These are phyloP conservation scores for Microthlaspi erraticum DNA, from an alignment of 345 rosid genomes.

Conservation along the genomic window DNA sequence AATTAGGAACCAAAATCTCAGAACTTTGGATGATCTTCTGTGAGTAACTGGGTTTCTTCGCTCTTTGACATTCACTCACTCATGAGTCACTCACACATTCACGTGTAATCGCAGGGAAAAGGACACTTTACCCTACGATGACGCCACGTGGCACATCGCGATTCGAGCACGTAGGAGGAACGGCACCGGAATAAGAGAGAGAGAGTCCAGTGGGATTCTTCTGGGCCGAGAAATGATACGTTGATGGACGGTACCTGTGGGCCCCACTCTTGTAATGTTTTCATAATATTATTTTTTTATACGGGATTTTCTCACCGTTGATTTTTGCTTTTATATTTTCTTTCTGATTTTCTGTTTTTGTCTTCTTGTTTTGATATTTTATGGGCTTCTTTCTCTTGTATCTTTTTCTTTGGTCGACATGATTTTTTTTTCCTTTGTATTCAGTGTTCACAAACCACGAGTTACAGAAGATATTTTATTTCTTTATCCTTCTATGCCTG, in stretches of 20 bases:
- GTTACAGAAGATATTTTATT: conserved; percentile 27
- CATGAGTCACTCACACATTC: conserved; percentile 18
- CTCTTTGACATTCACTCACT: conserved; percentile 11
- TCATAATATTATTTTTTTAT: background rate
- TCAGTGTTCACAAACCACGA: conserved; percentile 31
- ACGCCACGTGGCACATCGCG: conserved; percentile 41
- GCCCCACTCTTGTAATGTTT: conserved; percentile 34
- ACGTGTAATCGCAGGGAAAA: conserved; percentile 33
- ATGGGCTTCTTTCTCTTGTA: conserved; percentile 17
- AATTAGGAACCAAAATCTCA: too few species aligned
- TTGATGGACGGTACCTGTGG: conserved; percentile 26
- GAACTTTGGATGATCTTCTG: too few species aligned
- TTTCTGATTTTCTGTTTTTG: conserved; percentile 5
- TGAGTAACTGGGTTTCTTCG: background rate
- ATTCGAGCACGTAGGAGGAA: conserved; percentile 44
- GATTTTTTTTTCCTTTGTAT: background rate
- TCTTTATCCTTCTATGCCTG: background rate
- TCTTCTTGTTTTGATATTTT: conserved; percentile 42
- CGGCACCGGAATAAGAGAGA: conserved; percentile 27
- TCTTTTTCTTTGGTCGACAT: conserved; percentile 28
- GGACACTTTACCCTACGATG: conserved; percentile 45
- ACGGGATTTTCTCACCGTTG: conserved; percentile 31
- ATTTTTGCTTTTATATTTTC: background rate
- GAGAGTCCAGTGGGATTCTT: conserved; percentile 31
- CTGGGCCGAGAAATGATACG: conserved; percentile 7